Percentiles rank a stretch among this genome's conserved stretches.
Evolutionary conservation across 208 protist species (phyloP).

Genomic region (Trypanosoma vivax): DNA sequence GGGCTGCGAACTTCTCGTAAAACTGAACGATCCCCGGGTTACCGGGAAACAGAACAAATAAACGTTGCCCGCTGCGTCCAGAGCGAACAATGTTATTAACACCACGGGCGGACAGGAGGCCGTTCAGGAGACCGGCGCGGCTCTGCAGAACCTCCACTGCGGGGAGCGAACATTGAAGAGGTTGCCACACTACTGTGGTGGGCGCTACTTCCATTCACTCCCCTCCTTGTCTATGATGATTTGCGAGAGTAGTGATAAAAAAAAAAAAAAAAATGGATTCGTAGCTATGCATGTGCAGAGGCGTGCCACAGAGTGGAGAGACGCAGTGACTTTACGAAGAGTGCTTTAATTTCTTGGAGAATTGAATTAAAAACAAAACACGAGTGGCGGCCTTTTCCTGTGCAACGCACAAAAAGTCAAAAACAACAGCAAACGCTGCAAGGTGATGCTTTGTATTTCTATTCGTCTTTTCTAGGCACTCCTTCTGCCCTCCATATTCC

Average conservation of each 20-base stretch:
- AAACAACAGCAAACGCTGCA: too few relatives aligned
- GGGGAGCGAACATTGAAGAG: constrained; percentile 16
- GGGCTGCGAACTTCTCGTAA: constrained; percentile 42
- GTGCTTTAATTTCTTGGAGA: too few relatives aligned
- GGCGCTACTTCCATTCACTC: neutral
- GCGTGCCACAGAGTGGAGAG: too few relatives aligned
- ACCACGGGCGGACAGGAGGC: constrained; percentile 1
- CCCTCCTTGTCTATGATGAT: neutral
- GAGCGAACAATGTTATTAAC: neutral
- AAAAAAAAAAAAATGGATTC: constrained; percentile 10
- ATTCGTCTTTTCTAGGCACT: too few relatives aligned
- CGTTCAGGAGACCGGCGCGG: constrained; percentile 34
- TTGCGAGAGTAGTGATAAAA: neutral
- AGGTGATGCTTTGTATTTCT: too few relatives aligned
- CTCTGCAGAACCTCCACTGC: constrained; percentile 65
- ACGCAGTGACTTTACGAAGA: too few relatives aligned
- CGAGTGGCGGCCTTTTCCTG: too few relatives aligned
- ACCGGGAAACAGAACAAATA: constrained; percentile 67
- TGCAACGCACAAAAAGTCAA: too few relatives aligned
- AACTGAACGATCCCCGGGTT: constrained; percentile 71
- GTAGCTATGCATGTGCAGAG: too few relatives aligned
- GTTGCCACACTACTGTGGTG: constrained; percentile 10
- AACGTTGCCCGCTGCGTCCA: constrained; percentile 13
- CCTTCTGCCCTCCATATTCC: too few relatives aligned
- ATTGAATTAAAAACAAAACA: too few relatives aligned